Evolutionary conservation across 1,139 yeast genomes (phyloP), one percentile per base, ranked within the genome.

Genomic region (Geotrichum australiense): DNA sequence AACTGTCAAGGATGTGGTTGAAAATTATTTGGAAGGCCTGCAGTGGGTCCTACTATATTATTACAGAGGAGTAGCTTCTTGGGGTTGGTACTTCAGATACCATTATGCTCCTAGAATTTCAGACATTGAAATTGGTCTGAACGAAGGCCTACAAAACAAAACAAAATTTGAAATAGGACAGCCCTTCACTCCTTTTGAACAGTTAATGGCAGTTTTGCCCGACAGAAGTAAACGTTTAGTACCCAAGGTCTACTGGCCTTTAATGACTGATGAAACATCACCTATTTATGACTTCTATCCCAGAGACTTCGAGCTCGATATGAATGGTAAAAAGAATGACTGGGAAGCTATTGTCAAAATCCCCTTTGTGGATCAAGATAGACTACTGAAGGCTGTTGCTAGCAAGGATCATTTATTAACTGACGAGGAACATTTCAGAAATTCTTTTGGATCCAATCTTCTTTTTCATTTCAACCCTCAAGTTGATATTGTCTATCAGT

Each of bases 291-390:
- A 86, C 52, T 89, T 87, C 55, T 91, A 93, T 58, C 99, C 99
- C 3, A 72, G 74, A 48, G 86, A 85, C 49, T 95, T 91, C 49
- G 89, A 80, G 43, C 72, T 86, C 37, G 98, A 93, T 64, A 71
- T 79, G 74, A 93, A 91, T 58, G 98, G 97, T 40, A 93, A 91
- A 61, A 84, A 89, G 43, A 94, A 94, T 5, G 80, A 85, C 39
- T 91, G 99, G 99, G 98, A 91, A 65, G 97, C 97, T 6, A 96
- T 91, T 43, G 96, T 91, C n/a, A 75, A 86, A 57, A 74, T 91
- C 49, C 82, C 94, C 10, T 93, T 93, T 69, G 96, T 91, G 41
- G 97, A 93, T 53, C 89, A 83, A 56, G 65, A 74, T 26, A 72
- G 91, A 48, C 70, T 91, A 47, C 66, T 83, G 40, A 76, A 70